A percentile compares a stretch with the other conserved stretches of the same genome.
Evolutionary conservation across 2,329 filamentous ascomycete genomes (phyloP).

Genomic region (Penicillium capsulatum): DNA sequence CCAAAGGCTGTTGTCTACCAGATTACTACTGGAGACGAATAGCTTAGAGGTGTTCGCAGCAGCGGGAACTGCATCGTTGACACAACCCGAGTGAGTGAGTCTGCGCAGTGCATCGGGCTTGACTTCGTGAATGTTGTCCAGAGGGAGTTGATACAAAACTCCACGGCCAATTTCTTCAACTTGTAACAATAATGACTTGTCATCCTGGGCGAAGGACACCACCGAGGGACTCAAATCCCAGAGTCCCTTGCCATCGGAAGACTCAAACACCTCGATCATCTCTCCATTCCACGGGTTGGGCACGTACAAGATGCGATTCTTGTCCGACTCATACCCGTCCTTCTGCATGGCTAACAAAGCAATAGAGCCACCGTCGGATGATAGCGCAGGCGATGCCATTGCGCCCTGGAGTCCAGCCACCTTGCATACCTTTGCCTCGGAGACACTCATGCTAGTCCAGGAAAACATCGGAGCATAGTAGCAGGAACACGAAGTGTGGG

Average conservation of each 20-base stretch:
- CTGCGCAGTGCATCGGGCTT: slow-evolving; percentile 33
- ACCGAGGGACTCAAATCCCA: slow-evolving; percentile 43
- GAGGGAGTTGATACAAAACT: slow-evolving; percentile 40
- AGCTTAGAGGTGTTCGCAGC: slow-evolving; percentile 35
- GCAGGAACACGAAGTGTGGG: slow-evolving; percentile 45
- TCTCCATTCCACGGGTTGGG: slow-evolving; percentile 41
- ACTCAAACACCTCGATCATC: slow-evolving; percentile 39
- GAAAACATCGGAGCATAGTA: slow-evolving; percentile 46
- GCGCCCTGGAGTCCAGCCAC: slow-evolving; percentile 40
- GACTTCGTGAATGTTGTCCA: slow-evolving; percentile 27
- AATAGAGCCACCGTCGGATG: slow-evolving; percentile 42
- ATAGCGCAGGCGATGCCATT: slow-evolving; percentile 44
- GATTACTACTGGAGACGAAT: slow-evolving; percentile 42
- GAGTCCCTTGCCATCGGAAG: slow-evolving; percentile 34
- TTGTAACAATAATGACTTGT: slow-evolving; percentile 39
- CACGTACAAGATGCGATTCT: slow-evolving; percentile 44
- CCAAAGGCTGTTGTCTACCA: slow-evolving; percentile 46
- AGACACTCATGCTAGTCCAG: slow-evolving; percentile 34
- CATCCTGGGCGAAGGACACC: slow-evolving; percentile 42
- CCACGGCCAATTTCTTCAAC: slow-evolving; percentile 43
- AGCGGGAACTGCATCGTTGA: slow-evolving; percentile 38
- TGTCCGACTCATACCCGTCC: slow-evolving; percentile 47
- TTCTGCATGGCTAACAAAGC: slow-evolving; percentile 43
- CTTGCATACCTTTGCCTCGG: slow-evolving; percentile 32
- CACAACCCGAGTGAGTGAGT: slow-evolving; percentile 40